Evolutionary conservation across 495 filamentous ascomycete genomes (phyloP), one percentile per base, ranked within the genome.

Genomic region (Penicillium ucsense): DNA sequence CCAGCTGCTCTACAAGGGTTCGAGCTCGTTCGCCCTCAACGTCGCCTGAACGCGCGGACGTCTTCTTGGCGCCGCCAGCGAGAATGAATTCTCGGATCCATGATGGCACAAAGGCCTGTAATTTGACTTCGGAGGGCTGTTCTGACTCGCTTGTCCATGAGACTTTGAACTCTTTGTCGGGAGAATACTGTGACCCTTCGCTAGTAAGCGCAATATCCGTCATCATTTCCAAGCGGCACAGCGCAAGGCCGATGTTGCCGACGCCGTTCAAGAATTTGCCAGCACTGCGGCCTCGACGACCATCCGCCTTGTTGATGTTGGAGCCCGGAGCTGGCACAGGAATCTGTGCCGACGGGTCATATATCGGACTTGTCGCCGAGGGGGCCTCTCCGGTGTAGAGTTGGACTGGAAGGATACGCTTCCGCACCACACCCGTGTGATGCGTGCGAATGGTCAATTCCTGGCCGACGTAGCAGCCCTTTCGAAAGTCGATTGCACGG

Each of bases 381-480:
- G 50, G 51, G 39, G 81, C 47, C 12, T 62, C 56, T 35, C 60
- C 46, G 2, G 62, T 57, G 58, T 94, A 94, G n/a, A 95, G 48
- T 62, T 83, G 71, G 4, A 89, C 81, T 0, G 92, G 92, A 32
- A 98, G 56, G n/a, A 97, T 78, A 3, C 92, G 72, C 72, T 95
- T 95, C 56, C 92, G 73, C 38, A 96, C 88, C 7, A 98, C 86
- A 34, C 92, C 92, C 2, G 84, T 89, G 64, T 97, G 92, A 59
- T 88, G 82, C 0, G 94, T 97, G 28, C 92, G 81, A 39, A 95
- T 94, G 6, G 94, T 97, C 44, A 97, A 73, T 62, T 98, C 92
- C 68, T 98, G 92, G 0, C 92, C 92, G 0, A 97, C 82, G 64
- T 98, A 98, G 65, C 92, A 98, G 2, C 92, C 92, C 68, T 98